Evolutionary conservation across 1,284 basidiomycete species (phyloP).

Genomic region (Trichosporon coremiiforme): DNA sequence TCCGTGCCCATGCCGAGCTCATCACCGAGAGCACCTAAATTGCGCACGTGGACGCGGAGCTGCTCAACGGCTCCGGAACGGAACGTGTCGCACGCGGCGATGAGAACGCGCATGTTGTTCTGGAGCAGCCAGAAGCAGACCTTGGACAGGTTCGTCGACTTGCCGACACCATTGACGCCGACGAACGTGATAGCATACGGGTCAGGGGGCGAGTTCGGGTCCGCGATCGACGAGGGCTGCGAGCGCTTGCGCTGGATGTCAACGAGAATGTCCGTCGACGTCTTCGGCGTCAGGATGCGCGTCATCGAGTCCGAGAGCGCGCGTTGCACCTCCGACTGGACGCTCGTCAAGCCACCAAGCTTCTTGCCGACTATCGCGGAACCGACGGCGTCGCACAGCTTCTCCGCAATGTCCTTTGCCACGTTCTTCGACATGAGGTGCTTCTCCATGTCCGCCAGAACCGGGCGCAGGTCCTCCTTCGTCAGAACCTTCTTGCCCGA

Average conservation of each 20-base stretch:
- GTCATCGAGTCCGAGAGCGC: slow-evolving; percentile 87
- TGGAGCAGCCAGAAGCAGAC: slow-evolving; percentile 99
- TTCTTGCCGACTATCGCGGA: slow-evolving; percentile 87
- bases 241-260: slow-evolving; percentile 61
- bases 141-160: slow-evolving; percentile 97
- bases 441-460: slow-evolving; percentile 90
- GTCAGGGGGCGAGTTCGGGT: slow-evolving; percentile 61
- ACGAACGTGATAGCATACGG: slow-evolving; percentile 96
- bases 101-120: slow-evolving; percentile 87
- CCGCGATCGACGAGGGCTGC: slow-evolving; percentile 68
- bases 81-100: slow-evolving; percentile 99
- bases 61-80: slow-evolving; percentile 98
- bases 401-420: slow-evolving; percentile 90
- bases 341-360: slow-evolving; percentile 80
- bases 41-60: slow-evolving; percentile 92
- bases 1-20: slow-evolving; percentile 60
- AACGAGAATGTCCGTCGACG: slow-evolving; percentile 90
- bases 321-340: slow-evolving; percentile 78
- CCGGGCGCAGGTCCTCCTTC: slow-evolving; percentile 79
- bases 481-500: slow-evolving; percentile 80
- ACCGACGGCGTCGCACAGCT: slow-evolving; percentile 90
- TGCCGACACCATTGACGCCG: slow-evolving; percentile 99
- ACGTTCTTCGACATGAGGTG: slow-evolving; percentile 99
- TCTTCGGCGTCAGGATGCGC: slow-evolving; percentile 92
- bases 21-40: slow-evolving; percentile 83